Conservation (phyloP, 1,284 basidiomycete genomes). For the Singerocomus inundabilis region DNA sequence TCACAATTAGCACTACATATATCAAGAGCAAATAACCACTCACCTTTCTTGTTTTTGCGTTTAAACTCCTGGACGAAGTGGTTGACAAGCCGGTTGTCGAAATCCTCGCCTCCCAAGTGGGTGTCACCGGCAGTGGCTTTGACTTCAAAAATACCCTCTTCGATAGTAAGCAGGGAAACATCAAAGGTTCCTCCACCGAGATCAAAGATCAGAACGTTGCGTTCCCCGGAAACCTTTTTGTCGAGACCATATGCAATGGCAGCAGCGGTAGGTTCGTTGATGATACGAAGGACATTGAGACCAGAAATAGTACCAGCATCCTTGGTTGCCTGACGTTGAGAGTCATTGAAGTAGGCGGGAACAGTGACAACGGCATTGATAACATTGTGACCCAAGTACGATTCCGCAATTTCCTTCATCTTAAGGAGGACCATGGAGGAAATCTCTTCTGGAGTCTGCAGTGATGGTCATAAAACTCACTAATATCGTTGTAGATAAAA, state of each 20-base stretch:
- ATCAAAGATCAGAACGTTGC: conserved; percentile 97
- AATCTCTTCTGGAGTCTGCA: conserved; percentile 91
- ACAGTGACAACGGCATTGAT: conserved; percentile 93
- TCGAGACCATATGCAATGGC: conserved; percentile 95
- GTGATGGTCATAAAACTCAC: conserved; percentile 14
- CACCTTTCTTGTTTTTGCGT: conserved; percentile 96
- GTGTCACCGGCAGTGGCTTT: conserved; percentile 99
- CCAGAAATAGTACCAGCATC: conserved; percentile 91
- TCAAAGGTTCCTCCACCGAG: conserved; percentile 99
- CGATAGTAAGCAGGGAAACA: conserved; percentile 96
- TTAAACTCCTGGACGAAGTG: conserved; percentile 99
- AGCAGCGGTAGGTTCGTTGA: conserved; percentile 95
- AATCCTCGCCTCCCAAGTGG: conserved; percentile 98
- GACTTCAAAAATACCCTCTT: conserved; percentile 99
- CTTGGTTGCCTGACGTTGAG: conserved; percentile 94
- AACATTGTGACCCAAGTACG: conserved; percentile 86
- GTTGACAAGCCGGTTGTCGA: conserved; percentile 97
- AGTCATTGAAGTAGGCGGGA: conserved; percentile 98
- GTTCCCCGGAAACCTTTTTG: conserved; percentile 85
- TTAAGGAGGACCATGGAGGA: conserved; percentile 97
- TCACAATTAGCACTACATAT: conserved; percentile 19
- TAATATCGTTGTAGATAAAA: background rate
- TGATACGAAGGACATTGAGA: conserved; percentile 92
- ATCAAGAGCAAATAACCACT: conserved; percentile 19
- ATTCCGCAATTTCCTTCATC: conserved; percentile 99